Evolutionary conservation across 495 filamentous ascomycete species (phyloP).

Genomic region (Paragyromitra xinjiangensis): DNA sequence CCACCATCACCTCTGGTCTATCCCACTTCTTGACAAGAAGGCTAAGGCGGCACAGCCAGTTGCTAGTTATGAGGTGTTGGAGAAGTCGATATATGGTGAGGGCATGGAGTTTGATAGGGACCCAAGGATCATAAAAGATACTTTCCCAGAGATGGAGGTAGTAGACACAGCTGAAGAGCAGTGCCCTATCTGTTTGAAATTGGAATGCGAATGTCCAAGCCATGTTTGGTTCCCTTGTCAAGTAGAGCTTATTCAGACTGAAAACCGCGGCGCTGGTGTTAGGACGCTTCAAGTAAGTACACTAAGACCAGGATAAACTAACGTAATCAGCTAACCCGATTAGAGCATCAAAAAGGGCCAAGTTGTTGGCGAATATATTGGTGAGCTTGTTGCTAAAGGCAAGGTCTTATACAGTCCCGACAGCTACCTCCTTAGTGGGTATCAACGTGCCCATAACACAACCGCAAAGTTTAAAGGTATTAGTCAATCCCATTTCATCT

Average conservation of each 20-base stretch:
- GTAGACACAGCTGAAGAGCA: not conserved
- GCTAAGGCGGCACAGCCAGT: slow-evolving; percentile 9
- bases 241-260: slow-evolving; percentile 17
- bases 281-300: slow-evolving; percentile 38
- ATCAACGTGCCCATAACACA: not conserved
- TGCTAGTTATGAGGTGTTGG: slow-evolving; percentile 27
- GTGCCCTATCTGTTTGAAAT: slow-evolving; percentile 26
- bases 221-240: slow-evolving; percentile 34
- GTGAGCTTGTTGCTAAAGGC: slow-evolving; percentile 8
- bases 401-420: not conserved
- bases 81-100: slow-evolving; percentile 17
- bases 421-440: slow-evolving; percentile 33
- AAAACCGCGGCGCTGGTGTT: slow-evolving; percentile 26
- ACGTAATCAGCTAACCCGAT: not conserved
- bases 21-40: slow-evolving; percentile 1
- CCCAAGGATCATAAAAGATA: slow-evolving; percentile 4
- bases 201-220: slow-evolving; percentile 20
- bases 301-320: not conserved
- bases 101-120: not conserved
- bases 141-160: too few species aligned
- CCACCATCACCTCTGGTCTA: slow-evolving; percentile 37
- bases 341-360: slow-evolving; percentile 32
- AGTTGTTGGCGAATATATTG: slow-evolving; percentile 41
- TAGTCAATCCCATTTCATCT: not conserved
- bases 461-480: slow-evolving; percentile 44